Conservation (phyloP, 306 rosid genomes). For the Vigna angularis region DNA sequence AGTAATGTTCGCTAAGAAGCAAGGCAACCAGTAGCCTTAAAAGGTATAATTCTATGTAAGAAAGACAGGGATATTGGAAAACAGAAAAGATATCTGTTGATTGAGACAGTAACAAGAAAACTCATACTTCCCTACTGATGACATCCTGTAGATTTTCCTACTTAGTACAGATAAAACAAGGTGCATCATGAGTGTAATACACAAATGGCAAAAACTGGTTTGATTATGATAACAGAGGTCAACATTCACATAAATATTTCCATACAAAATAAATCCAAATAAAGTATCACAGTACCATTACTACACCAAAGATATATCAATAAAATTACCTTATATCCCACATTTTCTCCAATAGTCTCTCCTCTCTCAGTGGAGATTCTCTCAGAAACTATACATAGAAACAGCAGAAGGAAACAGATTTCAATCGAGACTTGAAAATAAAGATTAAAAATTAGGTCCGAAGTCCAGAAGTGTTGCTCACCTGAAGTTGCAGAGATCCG, state of each 20-base stretch:
- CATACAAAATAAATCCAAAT: constrained; percentile 17
- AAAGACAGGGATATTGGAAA: neutral
- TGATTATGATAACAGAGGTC: constrained; percentile 6
- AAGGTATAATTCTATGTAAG: constrained; percentile 1
- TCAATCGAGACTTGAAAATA: constrained; percentile 30
- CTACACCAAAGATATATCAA: constrained; percentile 38
- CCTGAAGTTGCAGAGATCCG: constrained; percentile 96
- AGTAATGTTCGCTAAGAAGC: constrained; percentile 33
- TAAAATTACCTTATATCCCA: constrained; percentile 91
- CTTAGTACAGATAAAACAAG: neutral
- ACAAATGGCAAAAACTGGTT: constrained; percentile 16
- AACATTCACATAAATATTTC: constrained; percentile 11
- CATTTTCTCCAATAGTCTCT: constrained; percentile 68
- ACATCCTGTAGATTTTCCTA: constrained; percentile 7
- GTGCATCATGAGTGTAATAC: constrained; percentile 6
- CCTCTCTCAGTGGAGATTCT: constrained; percentile 91
- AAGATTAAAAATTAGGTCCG: constrained; percentile 3
- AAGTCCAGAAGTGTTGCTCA: constrained; percentile 39
- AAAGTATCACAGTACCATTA: constrained; percentile 9
- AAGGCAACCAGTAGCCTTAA: constrained; percentile 14
- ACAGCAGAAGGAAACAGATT: constrained; percentile 30
- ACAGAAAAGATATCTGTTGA: constrained; percentile 9
- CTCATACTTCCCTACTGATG: constrained; percentile 12
- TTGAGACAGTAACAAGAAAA: constrained; percentile 12
- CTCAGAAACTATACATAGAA: constrained; percentile 78